These are phyloP conservation scores for Picochlorum sp. DNA, from an alignment of 139 green algal species.

Conservation along the genomic window DNA sequence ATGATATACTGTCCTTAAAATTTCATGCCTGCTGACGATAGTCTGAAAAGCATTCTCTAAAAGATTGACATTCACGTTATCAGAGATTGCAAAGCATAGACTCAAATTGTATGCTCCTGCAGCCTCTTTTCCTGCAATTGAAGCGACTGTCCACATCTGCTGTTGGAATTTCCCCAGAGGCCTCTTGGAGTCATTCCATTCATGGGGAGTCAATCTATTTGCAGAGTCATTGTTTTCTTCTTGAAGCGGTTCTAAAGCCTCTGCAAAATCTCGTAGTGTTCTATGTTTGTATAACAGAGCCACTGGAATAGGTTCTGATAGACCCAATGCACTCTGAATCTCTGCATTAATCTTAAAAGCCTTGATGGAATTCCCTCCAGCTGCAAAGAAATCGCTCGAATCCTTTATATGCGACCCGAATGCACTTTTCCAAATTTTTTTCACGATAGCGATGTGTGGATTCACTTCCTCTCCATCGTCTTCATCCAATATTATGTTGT, in stretches of 20 bases:
- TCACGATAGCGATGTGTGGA: too few species aligned
- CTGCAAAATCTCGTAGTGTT: background rate
- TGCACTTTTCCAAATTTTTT: too few species aligned
- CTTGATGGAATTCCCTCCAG: slow-evolving; percentile 2
- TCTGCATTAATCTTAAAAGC: slow-evolving; percentile 1
- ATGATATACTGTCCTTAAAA: too few species aligned
- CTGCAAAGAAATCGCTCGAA: slow-evolving; percentile 5
- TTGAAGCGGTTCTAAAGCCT: background rate
- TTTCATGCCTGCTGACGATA: too few species aligned
- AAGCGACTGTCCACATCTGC: slow-evolving; percentile 10
- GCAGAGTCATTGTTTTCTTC: background rate
- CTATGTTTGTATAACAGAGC: slow-evolving; percentile 1
- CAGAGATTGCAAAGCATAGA: background rate
- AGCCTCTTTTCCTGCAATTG: slow-evolving; percentile 1
- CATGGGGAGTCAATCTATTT: background rate
- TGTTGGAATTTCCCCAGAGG: slow-evolving; percentile 7
- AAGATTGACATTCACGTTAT: background rate
- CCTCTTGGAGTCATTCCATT: background rate
- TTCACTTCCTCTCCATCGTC: background rate
- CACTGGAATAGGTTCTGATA: background rate
- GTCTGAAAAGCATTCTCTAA: too few species aligned
- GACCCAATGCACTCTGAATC: background rate
- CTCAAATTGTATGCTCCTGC: slow-evolving; percentile 6
- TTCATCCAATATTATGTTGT: background rate
- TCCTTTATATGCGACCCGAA: too few species aligned